Conservation (phyloP, 352 stramenopile genomes). For the Pythium monospermum region DNA sequence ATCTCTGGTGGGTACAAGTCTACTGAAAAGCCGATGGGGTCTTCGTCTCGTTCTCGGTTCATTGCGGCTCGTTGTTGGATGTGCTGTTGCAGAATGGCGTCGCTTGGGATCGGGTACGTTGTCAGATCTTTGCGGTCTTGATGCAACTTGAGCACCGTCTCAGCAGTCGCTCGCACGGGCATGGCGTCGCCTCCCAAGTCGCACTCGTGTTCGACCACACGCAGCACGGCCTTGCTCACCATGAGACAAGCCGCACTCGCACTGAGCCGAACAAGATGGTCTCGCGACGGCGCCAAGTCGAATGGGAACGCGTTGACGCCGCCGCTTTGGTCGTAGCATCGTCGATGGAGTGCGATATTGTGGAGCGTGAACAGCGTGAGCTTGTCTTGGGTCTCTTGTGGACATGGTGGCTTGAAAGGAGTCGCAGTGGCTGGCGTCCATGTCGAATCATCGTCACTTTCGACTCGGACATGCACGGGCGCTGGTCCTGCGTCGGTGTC, state of each 20-base stretch:
- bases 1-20: conserved; percentile 1
- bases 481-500: not conserved
- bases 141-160: conserved; percentile 12
- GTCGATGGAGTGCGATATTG: conserved; percentile 7
- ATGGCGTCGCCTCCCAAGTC: conserved; percentile 3
- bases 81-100: conserved; percentile 1
- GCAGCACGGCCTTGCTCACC: conserved; percentile 11
- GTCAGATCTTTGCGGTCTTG: conserved; percentile 7
- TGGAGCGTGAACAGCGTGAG: conserved; percentile 12
- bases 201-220: conserved; percentile 11
- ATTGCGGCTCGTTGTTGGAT: conserved; percentile 3
- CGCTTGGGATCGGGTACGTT: not conserved
- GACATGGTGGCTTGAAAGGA: not conserved
- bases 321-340: conserved; percentile 9
- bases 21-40: conserved; percentile 4
- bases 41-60: conserved; percentile 8
- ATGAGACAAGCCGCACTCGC: conserved; percentile 5
- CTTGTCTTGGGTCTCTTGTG: not conserved
- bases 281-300: not conserved
- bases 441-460: not conserved
- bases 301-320: conserved; percentile 13
- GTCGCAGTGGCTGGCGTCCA: not conserved
- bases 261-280: conserved; percentile 9
- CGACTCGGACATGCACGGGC: not conserved
- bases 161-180: conserved; percentile 8